Evolutionary conservation across 1,139 yeast species (phyloP).

Genomic region (Hyphopichia khmerensis): DNA sequence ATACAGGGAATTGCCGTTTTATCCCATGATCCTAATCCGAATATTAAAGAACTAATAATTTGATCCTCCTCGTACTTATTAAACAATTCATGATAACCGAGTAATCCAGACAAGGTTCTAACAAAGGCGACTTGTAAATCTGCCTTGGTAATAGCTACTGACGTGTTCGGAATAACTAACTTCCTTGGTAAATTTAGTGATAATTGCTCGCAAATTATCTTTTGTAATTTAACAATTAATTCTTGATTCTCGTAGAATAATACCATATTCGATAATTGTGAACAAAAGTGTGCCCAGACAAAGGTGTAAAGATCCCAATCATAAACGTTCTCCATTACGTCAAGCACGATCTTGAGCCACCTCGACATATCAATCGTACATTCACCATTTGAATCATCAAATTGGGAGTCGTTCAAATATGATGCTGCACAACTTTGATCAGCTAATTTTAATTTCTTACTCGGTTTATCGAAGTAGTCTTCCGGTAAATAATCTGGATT

Average conservation of each 20-base stretch:
- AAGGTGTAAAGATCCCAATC: constrained; percentile 74
- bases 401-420: constrained; percentile 8
- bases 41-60: constrained; percentile 61
- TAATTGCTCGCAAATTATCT: constrained; percentile 61
- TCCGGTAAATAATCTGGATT: constrained; percentile 46
- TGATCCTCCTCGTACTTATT: constrained; percentile 67
- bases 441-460: constrained; percentile 11
- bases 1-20: constrained; percentile 76
- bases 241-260: constrained; percentile 49
- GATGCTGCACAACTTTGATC: neutral
- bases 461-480: constrained; percentile 36
- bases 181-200: constrained; percentile 47
- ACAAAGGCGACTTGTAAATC: constrained; percentile 70
- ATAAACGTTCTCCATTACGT: constrained; percentile 52
- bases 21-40: constrained; percentile 74
- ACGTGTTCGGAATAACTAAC: constrained; percentile 37
- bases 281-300: constrained; percentile 66
- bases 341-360: constrained; percentile 54
- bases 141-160: constrained; percentile 42
- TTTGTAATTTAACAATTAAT: constrained; percentile 47
- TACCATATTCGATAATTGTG: constrained; percentile 64
- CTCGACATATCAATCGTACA: constrained; percentile 42
- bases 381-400: constrained; percentile 10
- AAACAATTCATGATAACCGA: constrained; percentile 64
- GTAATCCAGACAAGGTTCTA: constrained; percentile 61